Evolutionary conservation across 768 basidiomycete genomes (phyloP).

Genomic region (Flagelloscypha sp.): DNA sequence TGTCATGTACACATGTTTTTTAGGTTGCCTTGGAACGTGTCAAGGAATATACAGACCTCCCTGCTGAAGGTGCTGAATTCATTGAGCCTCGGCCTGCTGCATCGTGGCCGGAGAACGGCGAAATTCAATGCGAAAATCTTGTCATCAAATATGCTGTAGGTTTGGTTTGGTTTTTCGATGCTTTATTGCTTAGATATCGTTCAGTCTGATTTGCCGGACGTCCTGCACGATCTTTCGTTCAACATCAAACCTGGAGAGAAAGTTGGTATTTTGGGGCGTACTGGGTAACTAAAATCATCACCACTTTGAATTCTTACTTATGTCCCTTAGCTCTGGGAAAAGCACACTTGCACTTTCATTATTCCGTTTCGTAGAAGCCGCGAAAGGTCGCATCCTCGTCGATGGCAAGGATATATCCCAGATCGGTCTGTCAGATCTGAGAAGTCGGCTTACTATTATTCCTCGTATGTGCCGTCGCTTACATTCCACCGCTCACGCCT

Average conservation of each 20-base stretch:
- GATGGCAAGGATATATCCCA: conserved; percentile 75
- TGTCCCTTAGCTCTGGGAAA: conserved; percentile 49
- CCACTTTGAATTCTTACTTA: too few relatives aligned
- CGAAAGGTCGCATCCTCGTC: conserved; percentile 62
- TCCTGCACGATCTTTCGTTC: conserved; percentile 48
- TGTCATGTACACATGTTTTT: conserved; percentile 3
- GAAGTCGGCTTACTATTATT: conserved; percentile 69
- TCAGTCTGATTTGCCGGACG: conserved; percentile 43
- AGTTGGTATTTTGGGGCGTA: too few relatives aligned
- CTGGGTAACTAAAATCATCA: too few relatives aligned
- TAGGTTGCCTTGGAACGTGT: conserved; percentile 83
- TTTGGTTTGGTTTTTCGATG: conserved; percentile 8
- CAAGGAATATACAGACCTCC: conserved; percentile 82
- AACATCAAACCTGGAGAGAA: conserved; percentile 45
- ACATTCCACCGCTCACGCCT: neutral
- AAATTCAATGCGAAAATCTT: conserved; percentile 64
- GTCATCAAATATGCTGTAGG: conserved; percentile 72
- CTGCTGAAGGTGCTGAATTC: conserved; percentile 74
- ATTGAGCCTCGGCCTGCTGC: conserved; percentile 76
- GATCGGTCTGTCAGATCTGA: conserved; percentile 75
- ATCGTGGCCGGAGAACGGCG: conserved; percentile 70
- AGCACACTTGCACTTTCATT: conserved; percentile 78
- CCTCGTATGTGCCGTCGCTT: conserved; percentile 57
- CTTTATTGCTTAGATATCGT: too few relatives aligned
- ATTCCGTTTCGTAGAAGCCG: conserved; percentile 85